Conservation (phyloP, 2,329 filamentous ascomycete species). For the Domatiomyces catenatus region DNA sequence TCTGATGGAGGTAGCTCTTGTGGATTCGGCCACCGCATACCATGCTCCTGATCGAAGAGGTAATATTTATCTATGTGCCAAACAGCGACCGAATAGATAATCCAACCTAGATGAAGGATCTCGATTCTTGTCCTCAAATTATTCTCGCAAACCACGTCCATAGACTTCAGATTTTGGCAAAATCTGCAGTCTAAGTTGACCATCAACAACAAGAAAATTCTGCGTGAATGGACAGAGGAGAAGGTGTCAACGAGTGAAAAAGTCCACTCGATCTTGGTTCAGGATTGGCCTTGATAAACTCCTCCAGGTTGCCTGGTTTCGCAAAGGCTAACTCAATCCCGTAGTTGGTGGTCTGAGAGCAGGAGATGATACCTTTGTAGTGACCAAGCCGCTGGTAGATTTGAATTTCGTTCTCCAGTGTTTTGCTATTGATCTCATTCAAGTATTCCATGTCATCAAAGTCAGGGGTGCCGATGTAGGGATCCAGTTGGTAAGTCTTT, state of each 20-base stretch:
- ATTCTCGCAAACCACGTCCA: conserved; percentile 2
- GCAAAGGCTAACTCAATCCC: conserved; percentile 13
- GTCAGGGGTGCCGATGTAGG: background rate
- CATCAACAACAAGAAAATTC: too few relatives aligned
- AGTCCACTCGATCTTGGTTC: conserved; percentile 12
- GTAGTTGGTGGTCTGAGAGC: conserved; percentile 11
- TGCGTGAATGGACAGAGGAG: conserved; percentile 2
- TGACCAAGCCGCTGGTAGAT: conserved; percentile 11
- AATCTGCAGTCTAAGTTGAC: too few relatives aligned
- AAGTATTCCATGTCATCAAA: conserved; percentile 7
- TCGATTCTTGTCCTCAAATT: too few relatives aligned
- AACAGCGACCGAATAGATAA: too few relatives aligned
- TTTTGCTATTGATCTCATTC: conserved; percentile 12
- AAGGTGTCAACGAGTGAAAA: conserved; percentile 1
- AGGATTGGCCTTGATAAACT: conserved; percentile 8
- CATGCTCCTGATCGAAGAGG: too few relatives aligned
- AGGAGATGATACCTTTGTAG: conserved; percentile 11
- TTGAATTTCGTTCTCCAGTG: conserved; percentile 11
- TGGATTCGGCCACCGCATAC: too few relatives aligned
- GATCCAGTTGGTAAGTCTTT: conserved; percentile 4
- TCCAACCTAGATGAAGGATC: too few relatives aligned
- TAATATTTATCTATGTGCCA: too few relatives aligned
- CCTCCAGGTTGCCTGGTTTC: conserved; percentile 10
- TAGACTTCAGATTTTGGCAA: too few relatives aligned
- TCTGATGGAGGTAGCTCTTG: too few relatives aligned